Base-by-base conservation (phyloP, 2,329 filamentous ascomycete species). In the Alternaria ethzedia region DNA sequence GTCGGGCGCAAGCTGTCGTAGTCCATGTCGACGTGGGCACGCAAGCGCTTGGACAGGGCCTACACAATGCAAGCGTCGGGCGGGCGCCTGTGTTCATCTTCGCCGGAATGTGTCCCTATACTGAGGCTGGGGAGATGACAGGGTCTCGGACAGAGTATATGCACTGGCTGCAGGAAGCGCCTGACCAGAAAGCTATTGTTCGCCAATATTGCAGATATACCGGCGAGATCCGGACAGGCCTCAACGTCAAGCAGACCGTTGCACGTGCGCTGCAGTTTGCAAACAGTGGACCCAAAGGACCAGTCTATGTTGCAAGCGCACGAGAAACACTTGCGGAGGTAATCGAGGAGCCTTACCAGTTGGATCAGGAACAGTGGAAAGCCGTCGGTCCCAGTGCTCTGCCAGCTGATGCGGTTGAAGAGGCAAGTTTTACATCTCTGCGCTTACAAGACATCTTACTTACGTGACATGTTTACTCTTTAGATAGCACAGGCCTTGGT, bases 31-130 rank as follows among this genome's bases (percentile, higher is more conserved):
- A 36, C 8, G 32, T 36, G 15, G 32, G 32, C 32, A 36, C 32
- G 32, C 32, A 36, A 36, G 32, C 32, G 32, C 32, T 36, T 36
- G 32, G 32, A n/a, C 32, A 36, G 32, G 32, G 32, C 32, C 32
- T 36, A 36, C 32, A 36, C 32, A 36, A 36, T 36, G 32, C 32
- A n/a, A 36, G 32, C 32, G 32, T 36, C 32, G 32, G 32, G 7
- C 57, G 61, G 13, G 57, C 47, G 26, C 79, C 79, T 0, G 78
- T 80, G 10, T 64, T 81, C 2, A 80, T 85, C 15, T 81, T 85
- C 61, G 83, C 83, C 0, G 83, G 83, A 0, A 70, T 83, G 1
- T 80, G 77, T 1, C 83, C 83, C 2, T 79, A 79, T 20, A 85
- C 83, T 0, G 76, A 81, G 28, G 80, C 83, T 59, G 81, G 82